A percentile compares a stretch with the other conserved stretches of the same genome.
Evolutionary conservation across 805 yeast genomes (phyloP).

Genomic region (Torulaspora franciscae): DNA sequence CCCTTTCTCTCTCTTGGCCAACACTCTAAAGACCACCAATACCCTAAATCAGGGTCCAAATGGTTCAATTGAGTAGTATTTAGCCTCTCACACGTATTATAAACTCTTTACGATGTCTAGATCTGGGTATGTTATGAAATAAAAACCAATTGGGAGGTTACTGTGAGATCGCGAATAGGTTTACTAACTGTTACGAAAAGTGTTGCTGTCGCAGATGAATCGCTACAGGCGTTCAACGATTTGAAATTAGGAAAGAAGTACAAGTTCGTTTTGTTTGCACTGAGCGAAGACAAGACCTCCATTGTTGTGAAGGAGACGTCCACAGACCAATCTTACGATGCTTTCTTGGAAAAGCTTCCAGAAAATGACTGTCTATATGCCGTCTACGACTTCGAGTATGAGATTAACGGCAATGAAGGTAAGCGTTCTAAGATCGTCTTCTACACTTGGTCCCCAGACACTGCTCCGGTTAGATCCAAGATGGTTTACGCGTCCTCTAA

Average conservation of each 20-base stretch:
- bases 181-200: conserved; percentile 35
- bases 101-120: conserved; percentile 29
- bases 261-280: conserved; percentile 75
- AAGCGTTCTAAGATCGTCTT: conserved; percentile 73
- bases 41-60: neutral
- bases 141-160: neutral
- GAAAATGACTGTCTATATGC: conserved; percentile 97
- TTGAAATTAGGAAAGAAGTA: conserved; percentile 87
- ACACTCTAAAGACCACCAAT: neutral
- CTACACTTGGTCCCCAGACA: conserved; percentile 96
- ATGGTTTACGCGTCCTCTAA: conserved; percentile 98
- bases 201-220: conserved; percentile 84
- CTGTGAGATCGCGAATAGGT: neutral
- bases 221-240: conserved; percentile 90
- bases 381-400: conserved; percentile 94
- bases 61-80: conserved; percentile 2
- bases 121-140: conserved; percentile 35
- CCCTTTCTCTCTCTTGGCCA: conserved; percentile 7
- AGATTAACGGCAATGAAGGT: conserved; percentile 85
- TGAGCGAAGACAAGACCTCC: conserved; percentile 83
- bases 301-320: conserved; percentile 87
- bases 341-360: conserved; percentile 82
- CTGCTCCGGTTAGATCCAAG: conserved; percentile 91
- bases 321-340: conserved; percentile 68
- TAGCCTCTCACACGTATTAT: conserved; percentile 1